phyloP scores from a whole-genome alignment of 441 rosid species.

The Adansonia gregorii region DNA sequence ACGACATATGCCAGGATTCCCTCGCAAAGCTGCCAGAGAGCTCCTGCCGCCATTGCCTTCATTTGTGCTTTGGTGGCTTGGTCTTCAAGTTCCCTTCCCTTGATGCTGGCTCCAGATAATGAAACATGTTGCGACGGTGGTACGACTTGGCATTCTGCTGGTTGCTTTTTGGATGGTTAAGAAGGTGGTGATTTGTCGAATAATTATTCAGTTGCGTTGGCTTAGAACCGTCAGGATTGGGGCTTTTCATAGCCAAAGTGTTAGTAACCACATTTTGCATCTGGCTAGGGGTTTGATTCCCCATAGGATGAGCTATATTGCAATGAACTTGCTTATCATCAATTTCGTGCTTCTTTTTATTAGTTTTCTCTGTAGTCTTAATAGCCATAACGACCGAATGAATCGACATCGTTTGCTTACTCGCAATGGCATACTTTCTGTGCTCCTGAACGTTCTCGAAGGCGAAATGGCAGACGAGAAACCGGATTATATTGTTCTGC shows the following conservation, averaged over 20 bases:
- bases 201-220: neutral
- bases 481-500: constrained; percentile 66
- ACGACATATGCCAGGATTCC: constrained; percentile 54
- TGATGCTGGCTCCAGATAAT: constrained; percentile 54
- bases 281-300: constrained; percentile 42
- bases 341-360: constrained; percentile 20
- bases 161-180: constrained; percentile 2
- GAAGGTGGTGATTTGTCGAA: neutral
- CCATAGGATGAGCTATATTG: constrained; percentile 49
- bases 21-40: constrained; percentile 65
- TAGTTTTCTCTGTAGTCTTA: constrained; percentile 23
- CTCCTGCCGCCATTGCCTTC: constrained; percentile 82
- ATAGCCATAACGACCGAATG: constrained; percentile 58
- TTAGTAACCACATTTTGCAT: constrained; percentile 54
- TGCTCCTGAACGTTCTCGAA: constrained; percentile 77
- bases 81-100: constrained; percentile 64
- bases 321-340: constrained; percentile 25
- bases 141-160: constrained; percentile 31
- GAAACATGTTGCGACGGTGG: constrained; percentile 43
- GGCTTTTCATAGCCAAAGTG: constrained; percentile 47
- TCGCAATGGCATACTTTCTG: constrained; percentile 63
- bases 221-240: constrained; percentile 16
- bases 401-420: constrained; percentile 51
- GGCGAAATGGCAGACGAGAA: constrained; percentile 72
- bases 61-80: constrained; percentile 60